A percentile compares a stretch with the other conserved stretches of the same genome.
phyloP scores from a whole-genome alignment of 352 stramenopile genomes.

The Globisporangium radiosum region DNA sequence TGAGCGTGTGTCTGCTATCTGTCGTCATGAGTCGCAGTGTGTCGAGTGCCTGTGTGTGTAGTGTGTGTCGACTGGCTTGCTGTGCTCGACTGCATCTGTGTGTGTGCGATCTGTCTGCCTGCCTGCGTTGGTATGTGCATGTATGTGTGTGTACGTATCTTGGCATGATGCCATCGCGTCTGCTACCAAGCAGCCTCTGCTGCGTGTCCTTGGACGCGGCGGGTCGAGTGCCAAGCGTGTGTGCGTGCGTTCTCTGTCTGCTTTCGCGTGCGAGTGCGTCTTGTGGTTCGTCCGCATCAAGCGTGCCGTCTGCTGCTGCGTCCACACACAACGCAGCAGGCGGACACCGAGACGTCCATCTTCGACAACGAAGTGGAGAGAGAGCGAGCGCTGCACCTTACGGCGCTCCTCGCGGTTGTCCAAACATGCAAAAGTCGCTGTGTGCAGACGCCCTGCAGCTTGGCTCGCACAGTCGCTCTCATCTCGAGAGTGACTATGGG shows the following conservation, averaged over 20 bases:
- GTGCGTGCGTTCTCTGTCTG: conserved; percentile 5
- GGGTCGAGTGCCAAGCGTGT: conserved; percentile 1
- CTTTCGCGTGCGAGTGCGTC: conserved; percentile 15
- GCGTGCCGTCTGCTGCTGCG: too few species aligned
- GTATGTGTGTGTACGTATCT: not conserved
- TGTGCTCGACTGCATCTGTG: too few species aligned
- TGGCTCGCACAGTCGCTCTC: conserved; percentile 6
- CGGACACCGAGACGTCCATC: not conserved
- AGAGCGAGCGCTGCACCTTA: not conserved
- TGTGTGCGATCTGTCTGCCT: too few species aligned
- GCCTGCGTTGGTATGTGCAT: not conserved
- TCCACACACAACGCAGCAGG: too few species aligned
- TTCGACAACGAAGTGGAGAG: conserved; percentile 7
- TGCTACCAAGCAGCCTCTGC: too few species aligned
- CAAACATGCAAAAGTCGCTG: conserved; percentile 91
- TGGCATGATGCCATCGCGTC: too few species aligned
- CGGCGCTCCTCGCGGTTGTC: conserved; percentile 14
- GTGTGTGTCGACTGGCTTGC: too few species aligned
- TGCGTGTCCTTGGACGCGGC: conserved; percentile 2
- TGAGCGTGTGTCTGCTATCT: too few species aligned
- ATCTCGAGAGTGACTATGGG: conserved; percentile 8
- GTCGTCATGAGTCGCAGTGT: too few species aligned
- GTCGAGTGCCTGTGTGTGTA: too few species aligned
- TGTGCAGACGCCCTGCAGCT: conserved; percentile 74
- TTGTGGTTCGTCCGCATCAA: not conserved